Base-by-base conservation (phyloP, 163 green algal genomes). In the Coccomyxa subellipsoidea region DNA sequence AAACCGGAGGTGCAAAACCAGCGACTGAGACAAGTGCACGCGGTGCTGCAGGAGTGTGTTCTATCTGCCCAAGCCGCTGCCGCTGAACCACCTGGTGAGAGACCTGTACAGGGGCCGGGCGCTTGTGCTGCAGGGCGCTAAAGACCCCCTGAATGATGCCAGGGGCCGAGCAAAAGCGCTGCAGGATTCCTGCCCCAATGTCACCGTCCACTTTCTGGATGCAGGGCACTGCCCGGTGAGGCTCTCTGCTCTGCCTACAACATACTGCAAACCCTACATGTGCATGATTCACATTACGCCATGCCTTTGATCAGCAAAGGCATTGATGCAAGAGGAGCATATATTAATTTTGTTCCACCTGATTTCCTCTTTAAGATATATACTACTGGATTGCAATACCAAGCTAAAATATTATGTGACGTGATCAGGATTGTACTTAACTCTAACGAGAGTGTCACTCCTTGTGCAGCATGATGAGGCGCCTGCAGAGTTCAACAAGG, bases 141-240 rank as follows among this genome's bases (percentile, higher is more conserved):
- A 94, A 53, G 95, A 98, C 87, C 94, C 95, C 0, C 84, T 98
- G 36, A 97, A 98, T 76, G 90, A 98, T 80, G 94, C 95, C 91
- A 35, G 53, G 35, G 73, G 39, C 7, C 69, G 85, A 0, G 85
- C 85, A 1, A 53, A 71, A 15, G 69, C 37, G 8, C 71, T 88
- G 29, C 7, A 76, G 27, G 37, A 18, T 27, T 36, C 59, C 32
- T 96, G 92, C 86, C 78, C 82, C 25, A 92, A 94, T 82, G 87
- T 90, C 12, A 1, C 83, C 21, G 86, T 95, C 18, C n/a, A 89
- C 66, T 81, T 92, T 82, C 39, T 96, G 39, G 83, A 95, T 76
- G 91, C 91, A n/a, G 95, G 95, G 4, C 95, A 98, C 86, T 98
- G 95, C 91, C 95, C 95, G 31, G 0, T 77, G 5, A 38, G 70